Evolutionary conservation across 345 rosid genomes (phyloP).

Genomic region (Noccaea bulbosa): DNA sequence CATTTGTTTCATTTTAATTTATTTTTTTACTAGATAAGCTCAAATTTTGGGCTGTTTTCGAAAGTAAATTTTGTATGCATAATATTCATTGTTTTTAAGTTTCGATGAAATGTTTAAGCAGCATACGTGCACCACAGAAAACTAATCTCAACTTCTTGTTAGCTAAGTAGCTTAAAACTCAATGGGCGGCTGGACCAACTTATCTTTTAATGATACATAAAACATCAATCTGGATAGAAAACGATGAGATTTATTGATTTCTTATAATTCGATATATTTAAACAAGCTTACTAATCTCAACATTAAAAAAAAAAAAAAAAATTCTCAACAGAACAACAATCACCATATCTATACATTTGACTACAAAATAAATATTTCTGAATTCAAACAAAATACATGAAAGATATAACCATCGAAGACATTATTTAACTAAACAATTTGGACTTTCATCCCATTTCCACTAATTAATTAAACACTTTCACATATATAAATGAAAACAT

Average conservation of each 20-base stretch:
- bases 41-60: too few relatives aligned
- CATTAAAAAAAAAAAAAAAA: too few relatives aligned
- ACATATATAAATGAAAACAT: not conserved
- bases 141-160: constrained; percentile 2
- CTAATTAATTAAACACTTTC: constrained; percentile 1
- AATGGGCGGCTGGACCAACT: not conserved
- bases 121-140: constrained; percentile 1
- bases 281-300: not conserved
- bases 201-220: not conserved
- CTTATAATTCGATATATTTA: not conserved
- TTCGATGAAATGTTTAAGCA: constrained; percentile 27
- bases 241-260: not conserved
- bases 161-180: constrained; percentile 6
- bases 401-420: not conserved
- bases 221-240: not conserved
- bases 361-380: not conserved
- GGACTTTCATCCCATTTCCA: not conserved
- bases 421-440: not conserved
- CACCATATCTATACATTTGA: not conserved
- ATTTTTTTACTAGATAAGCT: not conserved
- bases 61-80: too few relatives aligned
- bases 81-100: not conserved
- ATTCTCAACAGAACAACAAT: not conserved
- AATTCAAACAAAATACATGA: not conserved
- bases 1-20: not conserved